Evolutionary conservation across 495 filamentous ascomycete species (phyloP).

Genomic region (Aspergillus indologenus): DNA sequence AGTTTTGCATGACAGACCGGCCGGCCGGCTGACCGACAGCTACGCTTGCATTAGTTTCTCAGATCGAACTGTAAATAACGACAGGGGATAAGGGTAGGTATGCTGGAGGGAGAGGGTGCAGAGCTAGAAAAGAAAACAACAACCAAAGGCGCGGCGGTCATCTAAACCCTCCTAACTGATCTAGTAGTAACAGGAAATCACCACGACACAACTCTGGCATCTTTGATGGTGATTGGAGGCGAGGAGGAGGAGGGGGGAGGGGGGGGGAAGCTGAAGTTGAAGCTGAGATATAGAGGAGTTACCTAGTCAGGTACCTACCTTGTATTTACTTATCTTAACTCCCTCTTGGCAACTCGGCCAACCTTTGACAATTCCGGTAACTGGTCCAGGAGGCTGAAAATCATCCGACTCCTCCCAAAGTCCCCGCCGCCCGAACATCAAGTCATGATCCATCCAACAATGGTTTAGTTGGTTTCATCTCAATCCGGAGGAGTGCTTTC

Average conservation of each 20-base stretch:
- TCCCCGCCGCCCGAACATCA: too few relatives aligned
- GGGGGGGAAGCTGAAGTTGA: background rate
- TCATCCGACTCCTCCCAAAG: background rate
- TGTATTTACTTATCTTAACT: too few relatives aligned
- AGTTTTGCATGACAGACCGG: background rate
- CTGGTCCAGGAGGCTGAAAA: background rate
- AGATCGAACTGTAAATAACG: background rate
- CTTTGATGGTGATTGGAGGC: background rate
- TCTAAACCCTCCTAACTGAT: background rate
- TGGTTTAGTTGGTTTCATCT: background rate
- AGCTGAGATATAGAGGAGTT: background rate
- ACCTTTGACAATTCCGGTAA: background rate
- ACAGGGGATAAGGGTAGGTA: background rate
- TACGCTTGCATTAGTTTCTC: background rate
- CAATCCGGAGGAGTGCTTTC: background rate
- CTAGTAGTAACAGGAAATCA: slow-evolving; percentile 11
- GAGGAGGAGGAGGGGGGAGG: too few relatives aligned
- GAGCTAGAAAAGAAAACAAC: background rate
- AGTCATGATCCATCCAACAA: background rate
- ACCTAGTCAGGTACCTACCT: background rate
- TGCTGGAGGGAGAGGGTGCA: background rate
- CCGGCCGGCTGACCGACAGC: background rate
- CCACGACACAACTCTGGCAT: background rate
- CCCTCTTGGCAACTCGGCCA: background rate
- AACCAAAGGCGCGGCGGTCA: background rate